Conservation (phyloP, 1,284 basidiomycete genomes). For the Pseudozyma thailandica region DNA sequence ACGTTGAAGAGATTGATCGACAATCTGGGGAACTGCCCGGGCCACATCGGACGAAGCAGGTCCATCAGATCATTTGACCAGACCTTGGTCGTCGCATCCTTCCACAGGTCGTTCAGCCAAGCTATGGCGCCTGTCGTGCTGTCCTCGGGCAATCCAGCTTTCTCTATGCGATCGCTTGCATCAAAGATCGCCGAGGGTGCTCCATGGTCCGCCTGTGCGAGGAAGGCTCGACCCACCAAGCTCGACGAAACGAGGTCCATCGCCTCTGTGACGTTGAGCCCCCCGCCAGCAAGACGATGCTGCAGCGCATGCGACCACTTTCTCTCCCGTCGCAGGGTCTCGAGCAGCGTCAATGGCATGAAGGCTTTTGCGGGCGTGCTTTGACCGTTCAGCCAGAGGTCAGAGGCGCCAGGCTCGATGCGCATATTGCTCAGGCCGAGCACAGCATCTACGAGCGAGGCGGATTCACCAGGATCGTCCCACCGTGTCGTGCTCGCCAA, state of each 20-base stretch:
- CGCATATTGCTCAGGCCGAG: conserved; percentile 28
- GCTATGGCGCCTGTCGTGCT: conserved; percentile 73
- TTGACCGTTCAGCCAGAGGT: conserved; percentile 64
- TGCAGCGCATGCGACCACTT: conserved; percentile 71
- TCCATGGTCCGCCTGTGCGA: conserved; percentile 16
- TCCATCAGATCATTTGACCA: conserved; percentile 46
- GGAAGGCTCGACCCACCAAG: conserved; percentile 37
- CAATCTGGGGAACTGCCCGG: conserved; percentile 56
- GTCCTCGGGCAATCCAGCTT: conserved; percentile 6
- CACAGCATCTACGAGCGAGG: conserved; percentile 38
- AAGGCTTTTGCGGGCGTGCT: conserved; percentile 36
- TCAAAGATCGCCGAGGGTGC: conserved; percentile 69
- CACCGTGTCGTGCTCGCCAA: conserved; percentile 48
- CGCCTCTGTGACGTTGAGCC: conserved; percentile 76
- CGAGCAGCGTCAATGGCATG: conserved; percentile 38
- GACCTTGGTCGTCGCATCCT: conserved; percentile 72
- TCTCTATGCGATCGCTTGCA: conserved; percentile 61
- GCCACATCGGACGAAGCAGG: conserved; percentile 57
- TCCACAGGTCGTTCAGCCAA: conserved; percentile 91
- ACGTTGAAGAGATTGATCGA: conserved; percentile 63
- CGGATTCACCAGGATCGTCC: conserved; percentile 20
- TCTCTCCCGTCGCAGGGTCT: conserved; percentile 77
- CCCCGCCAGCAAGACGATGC: conserved; percentile 74
- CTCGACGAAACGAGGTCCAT: conserved; percentile 74
- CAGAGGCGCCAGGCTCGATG: conserved; percentile 48